Evolutionary conservation across 257 asterid genomes (phyloP), one percentile per base, ranked within the genome.

Genomic region (Solanum dulcamara): DNA sequence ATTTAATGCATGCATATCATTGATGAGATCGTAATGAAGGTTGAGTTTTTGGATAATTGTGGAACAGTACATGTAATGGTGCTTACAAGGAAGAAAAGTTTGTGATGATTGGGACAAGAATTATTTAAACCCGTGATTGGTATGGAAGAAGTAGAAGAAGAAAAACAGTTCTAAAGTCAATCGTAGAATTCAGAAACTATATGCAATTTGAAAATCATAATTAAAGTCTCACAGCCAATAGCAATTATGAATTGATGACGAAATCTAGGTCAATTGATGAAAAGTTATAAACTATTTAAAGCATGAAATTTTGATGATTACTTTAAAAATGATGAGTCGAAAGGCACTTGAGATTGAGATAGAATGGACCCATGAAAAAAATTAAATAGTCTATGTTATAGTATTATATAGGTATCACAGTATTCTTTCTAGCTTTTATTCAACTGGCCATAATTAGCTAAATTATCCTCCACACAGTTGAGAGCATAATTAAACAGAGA

Each of bases 301-400:
- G 85, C 32, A 51, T 71, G 51, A 85, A 88, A 88, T 50, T 67
- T 44, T 86, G 66, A 83, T 86, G 85, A 85, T 71, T 84, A 82
- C 86, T 86, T 86, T 75, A 83, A 88, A 84, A 59, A 85, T 60
- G 90, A 91, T 92, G 96, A 92, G 91, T 89, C 94, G 89, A 92
- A 84, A 80, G 84, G 92, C 94, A 92, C 90, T 92, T 81, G 84
- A 88, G 38, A 64, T 84, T 81, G 83, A 88, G 91, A 90, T 86
- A 88, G 83, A 87, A 85, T 92, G 94, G 94, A 20, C 94, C 94
- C 91, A 17, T n/a, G n/a, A 38, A 77, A 46, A n/a, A 48, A 79
- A 26, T 17, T 75, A 28, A 15, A 24, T 28, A 4, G 72, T 84
- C 71, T 87, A 86, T 81, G 84, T 85, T 85, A 86, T 59, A 28